phyloP scores from a whole-genome alignment of 441 rosid species.

The Jatropha podagrica region DNA sequence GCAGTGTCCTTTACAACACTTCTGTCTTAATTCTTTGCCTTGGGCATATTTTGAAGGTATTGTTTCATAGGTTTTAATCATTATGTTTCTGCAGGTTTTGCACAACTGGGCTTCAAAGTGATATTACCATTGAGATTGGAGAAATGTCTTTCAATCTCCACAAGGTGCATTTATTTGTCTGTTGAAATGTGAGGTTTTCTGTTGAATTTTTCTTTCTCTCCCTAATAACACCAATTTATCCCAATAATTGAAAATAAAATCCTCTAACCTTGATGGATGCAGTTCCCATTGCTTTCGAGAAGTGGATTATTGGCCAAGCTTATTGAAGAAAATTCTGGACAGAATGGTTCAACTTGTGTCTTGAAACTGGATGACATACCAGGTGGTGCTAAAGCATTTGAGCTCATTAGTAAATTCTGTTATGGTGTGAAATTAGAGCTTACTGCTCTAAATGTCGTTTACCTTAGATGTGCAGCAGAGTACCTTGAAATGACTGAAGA shows the following conservation, averaged over 20 bases:
- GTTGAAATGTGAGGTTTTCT: conserved; percentile 1
- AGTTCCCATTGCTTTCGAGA: conserved; percentile 93
- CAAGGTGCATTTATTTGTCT: conserved; percentile 45
- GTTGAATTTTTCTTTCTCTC: background rate
- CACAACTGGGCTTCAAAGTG: conserved; percentile 83
- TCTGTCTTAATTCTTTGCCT: background rate
- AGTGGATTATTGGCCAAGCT: conserved; percentile 64
- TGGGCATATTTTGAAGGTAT: background rate
- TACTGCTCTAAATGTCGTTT: conserved; percentile 56
- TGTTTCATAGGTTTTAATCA: conserved; percentile 4
- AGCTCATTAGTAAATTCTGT: conserved; percentile 79
- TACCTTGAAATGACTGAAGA: conserved; percentile 81
- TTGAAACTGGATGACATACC: conserved; percentile 71
- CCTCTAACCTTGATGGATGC: conserved; percentile 14
- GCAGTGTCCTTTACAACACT: background rate
- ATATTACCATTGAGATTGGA: conserved; percentile 67
- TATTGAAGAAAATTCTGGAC: conserved; percentile 43
- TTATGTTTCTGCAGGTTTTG: conserved; percentile 52
- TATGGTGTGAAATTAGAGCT: conserved; percentile 78
- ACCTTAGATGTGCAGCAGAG: conserved; percentile 84
- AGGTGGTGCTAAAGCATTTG: conserved; percentile 71
- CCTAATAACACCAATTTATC: background rate
- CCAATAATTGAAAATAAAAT: background rate
- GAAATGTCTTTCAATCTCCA: conserved; percentile 78
- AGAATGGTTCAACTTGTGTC: conserved; percentile 38